These are phyloP conservation scores for Lathyrus aphaca DNA, from an alignment of 306 rosid species.

Conservation along the genomic window DNA sequence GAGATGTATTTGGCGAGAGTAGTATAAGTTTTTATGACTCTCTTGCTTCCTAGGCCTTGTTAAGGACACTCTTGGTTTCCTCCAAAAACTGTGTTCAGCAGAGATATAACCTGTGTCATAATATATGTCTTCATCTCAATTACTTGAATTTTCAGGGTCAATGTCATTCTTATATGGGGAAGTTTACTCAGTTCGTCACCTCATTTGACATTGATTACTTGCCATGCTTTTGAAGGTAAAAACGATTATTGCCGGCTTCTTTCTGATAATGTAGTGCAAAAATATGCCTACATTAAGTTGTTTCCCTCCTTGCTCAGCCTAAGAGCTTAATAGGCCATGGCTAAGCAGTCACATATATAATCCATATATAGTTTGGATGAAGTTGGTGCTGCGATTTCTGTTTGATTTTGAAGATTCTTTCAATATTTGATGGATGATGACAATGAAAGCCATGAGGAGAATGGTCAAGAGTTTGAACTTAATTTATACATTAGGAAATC, in stretches of 20 bases:
- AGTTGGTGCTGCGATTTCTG: constrained; percentile 4
- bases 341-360: background rate
- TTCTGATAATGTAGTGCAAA: background rate
- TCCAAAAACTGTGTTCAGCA: background rate
- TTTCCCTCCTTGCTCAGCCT: background rate
- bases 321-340: constrained; percentile 16
- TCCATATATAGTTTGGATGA: constrained; percentile 1
- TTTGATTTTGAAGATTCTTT: constrained; percentile 10
- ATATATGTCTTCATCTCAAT: constrained; percentile 7
- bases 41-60: background rate
- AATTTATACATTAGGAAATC: background rate
- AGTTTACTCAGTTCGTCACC: constrained; percentile 18
- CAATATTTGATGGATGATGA: constrained; percentile 5
- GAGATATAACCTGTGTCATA: background rate
- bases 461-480: background rate
- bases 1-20: background rate
- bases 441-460: constrained; percentile 3
- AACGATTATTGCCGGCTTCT: background rate
- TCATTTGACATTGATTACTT: constrained; percentile 19
- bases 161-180: constrained; percentile 11
- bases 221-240: constrained; percentile 32
- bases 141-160: constrained; percentile 16
- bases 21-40: background rate
- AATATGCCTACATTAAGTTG: constrained; percentile 1
- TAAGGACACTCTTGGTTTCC: background rate